phyloP scores from a whole-genome alignment of 2,329 filamentous ascomycete genomes.

The Penicillium brasilianum region DNA sequence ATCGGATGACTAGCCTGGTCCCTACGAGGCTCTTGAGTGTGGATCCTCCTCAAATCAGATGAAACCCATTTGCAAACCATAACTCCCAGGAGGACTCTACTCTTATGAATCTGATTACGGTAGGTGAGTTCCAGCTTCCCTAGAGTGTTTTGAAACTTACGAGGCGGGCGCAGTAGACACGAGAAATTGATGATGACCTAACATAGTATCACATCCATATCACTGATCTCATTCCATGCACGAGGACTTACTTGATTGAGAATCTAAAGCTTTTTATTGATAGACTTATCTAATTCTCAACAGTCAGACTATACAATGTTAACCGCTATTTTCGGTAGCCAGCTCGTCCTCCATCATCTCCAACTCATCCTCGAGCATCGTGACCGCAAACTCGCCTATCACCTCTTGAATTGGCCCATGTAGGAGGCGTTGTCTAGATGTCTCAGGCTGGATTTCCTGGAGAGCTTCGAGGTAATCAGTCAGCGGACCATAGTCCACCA shows the following conservation, averaged over 20 bases:
- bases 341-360: slow-evolving; percentile 38
- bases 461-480: slow-evolving; percentile 44
- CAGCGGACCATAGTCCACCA: slow-evolving; percentile 42
- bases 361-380: slow-evolving; percentile 46
- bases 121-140: too few species aligned
- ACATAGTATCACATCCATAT: background rate
- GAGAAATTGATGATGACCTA: too few species aligned
- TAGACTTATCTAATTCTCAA: background rate
- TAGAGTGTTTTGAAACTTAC: too few species aligned
- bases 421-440: slow-evolving; percentile 35
- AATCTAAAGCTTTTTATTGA: background rate
- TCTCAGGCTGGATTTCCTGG: slow-evolving; percentile 31
- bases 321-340: slow-evolving; percentile 15
- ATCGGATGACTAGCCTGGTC: too few species aligned
- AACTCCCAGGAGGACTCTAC: too few species aligned
- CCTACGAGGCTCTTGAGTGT: too few species aligned
- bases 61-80: background rate
- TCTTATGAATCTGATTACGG: too few species aligned
- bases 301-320: background rate
- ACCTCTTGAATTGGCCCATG: slow-evolving; percentile 38
- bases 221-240: background rate
- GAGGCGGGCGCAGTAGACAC: too few species aligned
- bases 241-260: background rate
- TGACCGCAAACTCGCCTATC: slow-evolving; percentile 43
- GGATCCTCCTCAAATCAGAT: background rate